These are phyloP conservation scores for Zasmidium citrigriseum DNA, from an alignment of 2,329 filamentous ascomycete genomes.

Conservation along the genomic window DNA sequence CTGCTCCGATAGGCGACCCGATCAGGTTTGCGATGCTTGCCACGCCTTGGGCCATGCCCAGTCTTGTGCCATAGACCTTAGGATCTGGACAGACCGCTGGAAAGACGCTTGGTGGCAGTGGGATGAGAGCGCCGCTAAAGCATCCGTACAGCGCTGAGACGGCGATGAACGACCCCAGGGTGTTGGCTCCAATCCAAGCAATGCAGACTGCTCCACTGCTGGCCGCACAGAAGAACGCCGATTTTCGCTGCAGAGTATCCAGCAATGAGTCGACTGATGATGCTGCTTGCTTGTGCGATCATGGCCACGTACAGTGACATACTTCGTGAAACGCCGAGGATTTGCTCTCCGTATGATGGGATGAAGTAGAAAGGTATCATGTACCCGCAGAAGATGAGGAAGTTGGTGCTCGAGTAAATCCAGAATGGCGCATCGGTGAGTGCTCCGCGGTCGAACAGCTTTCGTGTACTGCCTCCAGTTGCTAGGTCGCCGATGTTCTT, in stretches of 20 bases:
- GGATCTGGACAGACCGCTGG: slow-evolving; percentile 48
- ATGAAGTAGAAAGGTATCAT: slow-evolving; percentile 47
- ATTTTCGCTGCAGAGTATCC: slow-evolving; percentile 50
- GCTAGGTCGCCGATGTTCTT: slow-evolving; percentile 33
- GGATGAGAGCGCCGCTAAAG: slow-evolving; percentile 47
- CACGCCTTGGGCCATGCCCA: slow-evolving; percentile 51
- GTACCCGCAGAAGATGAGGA: slow-evolving; percentile 36
- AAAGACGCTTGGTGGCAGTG: slow-evolving; percentile 47
- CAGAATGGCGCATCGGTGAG: slow-evolving; percentile 44
- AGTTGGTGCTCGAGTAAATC: slow-evolving; percentile 35
- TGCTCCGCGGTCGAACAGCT: slow-evolving; percentile 41
- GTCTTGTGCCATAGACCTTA: slow-evolving; percentile 47
- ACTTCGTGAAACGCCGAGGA: slow-evolving; percentile 45
- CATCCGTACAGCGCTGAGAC: slow-evolving; percentile 49
- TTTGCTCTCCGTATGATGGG: slow-evolving; percentile 37
- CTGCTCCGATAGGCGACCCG: slow-evolving; percentile 50
- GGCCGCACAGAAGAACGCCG: slow-evolving; percentile 53
- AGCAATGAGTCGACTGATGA: slow-evolving; percentile 54
- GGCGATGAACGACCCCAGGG: slow-evolving; percentile 39
- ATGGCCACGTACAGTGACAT: slow-evolving; percentile 58
- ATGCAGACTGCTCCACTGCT: slow-evolving; percentile 52
- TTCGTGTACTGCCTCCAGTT: slow-evolving; percentile 23
- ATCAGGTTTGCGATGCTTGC: slow-evolving; percentile 46
- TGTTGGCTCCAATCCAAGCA: slow-evolving; percentile 57
- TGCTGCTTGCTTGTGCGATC: slow-evolving; percentile 58